A percentile compares a stretch with the other conserved stretches of the same genome.
These are phyloP conservation scores for Ophiostoma perfectum DNA, from an alignment of 2,329 filamentous ascomycete species.

Conservation along the genomic window DNA sequence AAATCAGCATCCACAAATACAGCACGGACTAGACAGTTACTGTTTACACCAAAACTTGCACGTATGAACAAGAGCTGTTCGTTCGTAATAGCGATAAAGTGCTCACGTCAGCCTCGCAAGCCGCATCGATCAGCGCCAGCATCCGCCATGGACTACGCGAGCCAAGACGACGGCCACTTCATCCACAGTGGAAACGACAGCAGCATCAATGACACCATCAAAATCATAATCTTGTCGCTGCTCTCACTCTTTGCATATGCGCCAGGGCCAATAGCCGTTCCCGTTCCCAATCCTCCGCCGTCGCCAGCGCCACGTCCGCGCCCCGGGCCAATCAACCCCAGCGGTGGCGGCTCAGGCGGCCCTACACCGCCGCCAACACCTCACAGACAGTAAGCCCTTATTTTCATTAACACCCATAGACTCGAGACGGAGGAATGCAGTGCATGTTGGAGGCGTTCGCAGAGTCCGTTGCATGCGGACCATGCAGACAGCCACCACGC, in stretches of 20 bases:
- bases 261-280: not conserved
- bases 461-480: not conserved
- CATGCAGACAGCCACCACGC: not conserved
- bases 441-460: not conserved
- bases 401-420: no score
- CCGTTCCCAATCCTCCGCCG: conserved; percentile 20
- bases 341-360: conserved; percentile 24
- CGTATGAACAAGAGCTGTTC: no score
- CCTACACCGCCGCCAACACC: conserved; percentile 26
- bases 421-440: not conserved
- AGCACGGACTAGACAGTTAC: no score
- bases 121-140: no score
- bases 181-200: not conserved
- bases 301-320: conserved; percentile 23
- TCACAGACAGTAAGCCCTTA: conserved; percentile 8
- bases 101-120: no score
- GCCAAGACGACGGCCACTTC: not conserved
- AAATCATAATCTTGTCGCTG: not conserved
- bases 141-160: no score
- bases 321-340: conserved; percentile 23
- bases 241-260: not conserved
- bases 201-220: not conserved
- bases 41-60: no score
- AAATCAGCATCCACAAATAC: no score
- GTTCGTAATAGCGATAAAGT: no score